Evolutionary conservation across 2,329 filamentous ascomycete species (phyloP).

Genomic region (Myrmaecium sp.): DNA sequence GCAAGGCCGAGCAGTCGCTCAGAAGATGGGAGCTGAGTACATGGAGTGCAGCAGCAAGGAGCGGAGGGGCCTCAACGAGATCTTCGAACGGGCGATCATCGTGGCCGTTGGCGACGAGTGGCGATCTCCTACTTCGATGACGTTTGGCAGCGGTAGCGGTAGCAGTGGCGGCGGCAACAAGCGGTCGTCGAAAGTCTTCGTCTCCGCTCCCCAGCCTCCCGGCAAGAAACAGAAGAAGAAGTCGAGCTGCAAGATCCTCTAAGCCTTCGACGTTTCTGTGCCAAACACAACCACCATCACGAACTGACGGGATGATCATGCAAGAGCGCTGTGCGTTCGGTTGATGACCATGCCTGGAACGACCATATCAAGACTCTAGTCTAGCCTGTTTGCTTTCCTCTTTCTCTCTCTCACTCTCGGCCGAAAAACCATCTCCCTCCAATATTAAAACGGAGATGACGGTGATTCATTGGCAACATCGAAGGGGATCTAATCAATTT

Average conservation of each 20-base stretch:
- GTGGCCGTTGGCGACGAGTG: constrained; percentile 64
- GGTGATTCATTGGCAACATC: too few species aligned
- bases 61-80: constrained; percentile 88
- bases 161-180: too few species aligned
- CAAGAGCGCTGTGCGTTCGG: too few species aligned
- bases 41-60: constrained; percentile 99
- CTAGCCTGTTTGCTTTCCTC: too few species aligned
- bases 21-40: constrained; percentile 88
- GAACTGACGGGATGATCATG: background rate
- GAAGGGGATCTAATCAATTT: background rate
- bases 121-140: constrained; percentile 5
- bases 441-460: too few species aligned
- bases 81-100: constrained; percentile 83
- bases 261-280: too few species aligned
- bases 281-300: too few species aligned
- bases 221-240: constrained; percentile 20
- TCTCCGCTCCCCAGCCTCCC: constrained; percentile 8
- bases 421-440: too few species aligned
- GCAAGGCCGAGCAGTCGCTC: constrained; percentile 73
- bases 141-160: background rate
- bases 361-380: too few species aligned
- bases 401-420: too few species aligned
- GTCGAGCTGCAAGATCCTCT: constrained; percentile 23
- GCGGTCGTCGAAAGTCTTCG: background rate
- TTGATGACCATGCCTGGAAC: too few species aligned